Evolutionary conservation across 2,329 filamentous ascomycete genomes (phyloP), one percentile per base, ranked within the genome.

Genomic region (Rhynchosporium graminicola): DNA sequence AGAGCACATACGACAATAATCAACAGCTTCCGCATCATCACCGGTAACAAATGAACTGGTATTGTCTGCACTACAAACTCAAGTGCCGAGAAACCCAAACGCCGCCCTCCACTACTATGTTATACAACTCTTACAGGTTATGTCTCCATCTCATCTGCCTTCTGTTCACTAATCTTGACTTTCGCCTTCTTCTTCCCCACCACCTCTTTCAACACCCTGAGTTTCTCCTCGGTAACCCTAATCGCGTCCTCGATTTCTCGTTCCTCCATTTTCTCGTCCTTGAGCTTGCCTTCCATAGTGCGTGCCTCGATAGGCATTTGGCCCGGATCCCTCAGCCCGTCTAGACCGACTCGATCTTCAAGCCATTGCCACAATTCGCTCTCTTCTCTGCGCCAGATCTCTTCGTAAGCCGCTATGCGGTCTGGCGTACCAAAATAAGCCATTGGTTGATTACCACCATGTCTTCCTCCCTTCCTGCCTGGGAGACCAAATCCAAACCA

Each of bases 321-420:
- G 5, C 64, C 62, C 7, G 69, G 63, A 85, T 59, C 84, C 80
- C 26, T 92, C 90, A 78, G 96, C 86, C 73, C 95, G 79, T 2
- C 91, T 89, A 93, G 94, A 2, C 70, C 71, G 3, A 73, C 69
- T 29, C 72, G 66, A 52, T 72, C 73, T 56, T 71, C 71, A 3
- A 72, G 65, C 75, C 72, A 74, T 59, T 72, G 65, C 69, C 75
- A 75, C 0, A 76, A 63, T 52, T 76, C 74, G 51, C 73, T 75
- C 43, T 75, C 74, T 64, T 76, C 75, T 58, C 69, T 65, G 57
- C 71, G 67, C 69, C 74, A 99, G 72, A 98, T 89, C 76, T 97
- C 91, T 69, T 98, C 93, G 74, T 97, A 98, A 0, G 91, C 92
- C 2, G 89, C 87, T 15, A 92, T 78, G 5, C 92, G 85, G 60